These are phyloP conservation scores for Trametopsis cervina DNA, from an alignment of 768 basidiomycete species.

Conservation along the genomic window DNA sequence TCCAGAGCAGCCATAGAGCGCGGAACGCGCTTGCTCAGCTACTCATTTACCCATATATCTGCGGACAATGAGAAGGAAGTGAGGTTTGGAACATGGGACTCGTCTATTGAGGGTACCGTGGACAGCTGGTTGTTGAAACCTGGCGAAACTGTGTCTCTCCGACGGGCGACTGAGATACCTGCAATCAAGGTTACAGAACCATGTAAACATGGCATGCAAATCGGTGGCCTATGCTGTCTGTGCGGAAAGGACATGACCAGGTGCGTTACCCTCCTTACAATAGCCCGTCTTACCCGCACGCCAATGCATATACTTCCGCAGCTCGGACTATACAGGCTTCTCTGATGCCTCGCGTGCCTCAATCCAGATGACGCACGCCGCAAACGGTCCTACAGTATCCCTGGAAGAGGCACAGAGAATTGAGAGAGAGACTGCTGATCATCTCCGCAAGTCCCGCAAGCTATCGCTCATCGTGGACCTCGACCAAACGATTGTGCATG, in stretches of 20 bases:
- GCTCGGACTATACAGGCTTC: slow-evolving; percentile 83
- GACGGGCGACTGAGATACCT: slow-evolving; percentile 51
- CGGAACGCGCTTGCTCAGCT: slow-evolving; percentile 76
- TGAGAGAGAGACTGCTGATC: slow-evolving; percentile 74
- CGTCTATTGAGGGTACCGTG: slow-evolving; percentile 73
- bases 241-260: slow-evolving; percentile 95
- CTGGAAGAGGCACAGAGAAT: slow-evolving; percentile 88
- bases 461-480: slow-evolving; percentile 97
- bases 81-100: slow-evolving; percentile 89
- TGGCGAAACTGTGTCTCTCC: slow-evolving; percentile 57
- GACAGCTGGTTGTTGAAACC: slow-evolving; percentile 60
- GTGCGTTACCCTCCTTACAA: slow-evolving; percentile 37
- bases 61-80: slow-evolving; percentile 49
- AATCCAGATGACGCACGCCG: slow-evolving; percentile 93
- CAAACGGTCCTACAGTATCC: slow-evolving; percentile 86
- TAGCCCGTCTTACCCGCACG: no score
- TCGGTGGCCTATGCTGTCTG: slow-evolving; percentile 85
- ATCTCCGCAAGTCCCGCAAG: slow-evolving; percentile 67
- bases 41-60: slow-evolving; percentile 65
- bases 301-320: slow-evolving; percentile 21
- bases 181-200: slow-evolving; percentile 74
- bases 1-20: slow-evolving; percentile 45
- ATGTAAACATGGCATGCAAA: slow-evolving; percentile 94
- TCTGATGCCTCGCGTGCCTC: slow-evolving; percentile 81
- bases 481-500: slow-evolving; percentile 98